Percentiles rank a stretch among this genome's conserved stretches.
Evolutionary conservation across 2,329 filamentous ascomycete genomes (phyloP).

Genomic region (Penicillium sp.): DNA sequence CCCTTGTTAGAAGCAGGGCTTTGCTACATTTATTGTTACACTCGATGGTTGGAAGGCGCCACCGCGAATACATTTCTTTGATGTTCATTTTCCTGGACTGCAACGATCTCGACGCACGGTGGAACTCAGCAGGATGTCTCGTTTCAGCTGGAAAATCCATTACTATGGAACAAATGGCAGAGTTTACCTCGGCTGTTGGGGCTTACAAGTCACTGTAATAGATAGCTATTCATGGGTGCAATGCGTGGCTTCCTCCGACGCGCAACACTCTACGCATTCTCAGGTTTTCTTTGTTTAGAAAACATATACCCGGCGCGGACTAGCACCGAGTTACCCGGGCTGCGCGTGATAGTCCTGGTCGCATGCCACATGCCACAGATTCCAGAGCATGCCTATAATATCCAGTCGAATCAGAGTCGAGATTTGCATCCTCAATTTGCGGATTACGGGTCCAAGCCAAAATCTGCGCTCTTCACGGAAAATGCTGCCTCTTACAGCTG

Average conservation of each 20-base stretch:
- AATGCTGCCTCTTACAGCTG: not conserved
- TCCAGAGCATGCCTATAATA: not conserved
- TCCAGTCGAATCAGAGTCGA: slow-evolving; percentile 9
- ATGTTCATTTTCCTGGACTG: not conserved
- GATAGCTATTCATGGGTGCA: slow-evolving; percentile 3
- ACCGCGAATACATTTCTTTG: not conserved
- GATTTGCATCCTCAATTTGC: not conserved
- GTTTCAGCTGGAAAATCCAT: not conserved
- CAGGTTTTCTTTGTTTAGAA: not conserved
- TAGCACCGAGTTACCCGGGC: not conserved
- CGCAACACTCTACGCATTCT: slow-evolving; percentile 7
- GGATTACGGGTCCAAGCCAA: not conserved
- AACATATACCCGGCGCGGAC: not conserved
- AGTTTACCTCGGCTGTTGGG: slow-evolving; percentile 4
- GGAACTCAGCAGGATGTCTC: not conserved
- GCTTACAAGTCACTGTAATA: not conserved
- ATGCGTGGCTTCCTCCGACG: slow-evolving; percentile 11
- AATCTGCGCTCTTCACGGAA: not conserved
- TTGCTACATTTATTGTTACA: slow-evolving; percentile 4
- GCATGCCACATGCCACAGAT: slow-evolving; percentile 16
- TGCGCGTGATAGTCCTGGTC: slow-evolving; percentile 9
- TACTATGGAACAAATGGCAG: not conserved
- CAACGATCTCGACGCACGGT: not conserved
- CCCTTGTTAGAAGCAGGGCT: not conserved
- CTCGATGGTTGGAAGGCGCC: slow-evolving; percentile 1